phyloP scores from a whole-genome alignment of 148 eudicot species.

The Salicornia ramosissima region DNA sequence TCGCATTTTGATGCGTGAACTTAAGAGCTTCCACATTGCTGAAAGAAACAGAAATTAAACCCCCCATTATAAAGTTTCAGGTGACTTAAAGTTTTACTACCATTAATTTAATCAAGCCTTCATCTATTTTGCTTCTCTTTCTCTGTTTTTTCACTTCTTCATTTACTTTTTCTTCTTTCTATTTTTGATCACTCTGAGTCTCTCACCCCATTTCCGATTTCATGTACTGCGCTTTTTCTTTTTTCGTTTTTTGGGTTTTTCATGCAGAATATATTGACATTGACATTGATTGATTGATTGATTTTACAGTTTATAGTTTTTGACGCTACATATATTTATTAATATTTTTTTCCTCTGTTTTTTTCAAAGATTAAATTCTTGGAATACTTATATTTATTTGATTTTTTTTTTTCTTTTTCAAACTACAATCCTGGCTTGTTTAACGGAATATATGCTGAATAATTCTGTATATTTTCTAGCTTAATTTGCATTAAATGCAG shows the following conservation, averaged over 20 bases:
- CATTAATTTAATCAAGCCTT: not conserved
- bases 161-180: not conserved
- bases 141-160: not conserved
- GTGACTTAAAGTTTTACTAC: no score
- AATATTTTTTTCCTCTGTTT: no score
- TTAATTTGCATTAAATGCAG: not conserved
- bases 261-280: not conserved
- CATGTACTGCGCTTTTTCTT: not conserved
- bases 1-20: slow-evolving; percentile 22
- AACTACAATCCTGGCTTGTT: not conserved
- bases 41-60: not conserved
- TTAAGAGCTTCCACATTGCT: slow-evolving; percentile 25
- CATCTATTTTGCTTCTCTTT: slow-evolving; percentile 35
- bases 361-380: not conserved
- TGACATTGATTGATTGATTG: not conserved
- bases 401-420: no score
- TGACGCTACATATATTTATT: no score
- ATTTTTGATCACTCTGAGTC: not conserved
- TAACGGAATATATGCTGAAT: not conserved
- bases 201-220: not conserved
- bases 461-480: not conserved
- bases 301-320: not conserved
- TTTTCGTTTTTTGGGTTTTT: not conserved
- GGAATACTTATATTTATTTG: no score
- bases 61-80: no score